Base-by-base conservation (phyloP, 148 eudicot species). In the Beta vulgaris region DNA sequence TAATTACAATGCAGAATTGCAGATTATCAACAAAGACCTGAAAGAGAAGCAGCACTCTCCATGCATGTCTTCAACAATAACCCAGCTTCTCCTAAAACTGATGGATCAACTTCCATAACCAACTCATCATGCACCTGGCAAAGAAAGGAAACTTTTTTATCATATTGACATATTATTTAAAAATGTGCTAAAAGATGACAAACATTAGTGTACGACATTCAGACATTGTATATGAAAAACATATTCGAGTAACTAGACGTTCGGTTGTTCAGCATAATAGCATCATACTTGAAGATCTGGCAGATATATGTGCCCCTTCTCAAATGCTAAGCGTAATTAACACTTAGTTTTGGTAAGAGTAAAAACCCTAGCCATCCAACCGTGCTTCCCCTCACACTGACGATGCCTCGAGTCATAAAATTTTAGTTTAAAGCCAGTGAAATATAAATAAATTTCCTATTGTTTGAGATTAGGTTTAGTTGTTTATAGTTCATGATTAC, bases 61-160 rank as follows among this genome's bases (percentile, higher is more conserved):
- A 95, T 95, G 87, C 89, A 84, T 59, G 57, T 80, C 84, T 88
- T 86, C 51, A 92, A 86, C 85, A 95, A 74, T 79, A 71, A 77
- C 12, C 84, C 97, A 59, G 97, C 99, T 78, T 92, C 96, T 71
- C 73, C 86, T 53, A 86, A 55, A 68, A 90, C 84, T 11, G 87
- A 86, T 57, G 96, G 86, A 81, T 95, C 97, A 65, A 87, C 92
- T 84, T 95, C 99, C 78, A 95, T 67, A 66, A 95, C 96, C 66
- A 95, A 79, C 82, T 95, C 99, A 80, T 92, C 99, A 75, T 95
- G 99, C 62, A 95, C 97, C 99, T 95, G 80, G 7, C 54, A 46
- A 74, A 32, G 39, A 31, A 77, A 16, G 0, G 2, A 48, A n/a
- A 72, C 48, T n/a, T 44, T 69, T 71, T 7, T 34, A 40, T 40